These are phyloP conservation scores for Alternaria atra DNA, from an alignment of 2,329 filamentous ascomycete species.

Conservation along the genomic window DNA sequence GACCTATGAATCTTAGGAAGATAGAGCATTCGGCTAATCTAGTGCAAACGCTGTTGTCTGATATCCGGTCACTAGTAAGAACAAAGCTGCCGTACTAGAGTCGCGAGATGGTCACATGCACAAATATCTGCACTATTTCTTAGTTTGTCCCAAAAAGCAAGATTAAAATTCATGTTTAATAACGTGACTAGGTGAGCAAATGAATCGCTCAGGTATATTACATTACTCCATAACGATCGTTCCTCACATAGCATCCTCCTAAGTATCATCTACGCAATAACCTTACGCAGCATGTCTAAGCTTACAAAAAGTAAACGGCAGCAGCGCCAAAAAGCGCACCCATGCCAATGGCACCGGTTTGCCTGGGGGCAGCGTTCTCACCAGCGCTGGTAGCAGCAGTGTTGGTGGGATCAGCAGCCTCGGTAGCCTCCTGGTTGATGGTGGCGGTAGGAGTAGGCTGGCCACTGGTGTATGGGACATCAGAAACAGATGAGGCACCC, in stretches of 20 bases:
- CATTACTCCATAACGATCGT: conserved; percentile 16
- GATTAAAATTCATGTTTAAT: background rate
- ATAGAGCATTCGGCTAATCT: background rate
- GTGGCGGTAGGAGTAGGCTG: conserved; percentile 58
- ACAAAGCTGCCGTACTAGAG: background rate
- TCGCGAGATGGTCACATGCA: background rate
- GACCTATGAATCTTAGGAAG: background rate
- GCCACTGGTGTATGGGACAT: conserved; percentile 65
- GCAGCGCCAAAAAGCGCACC: conserved; percentile 60
- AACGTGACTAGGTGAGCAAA: background rate
- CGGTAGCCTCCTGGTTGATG: conserved; percentile 47
- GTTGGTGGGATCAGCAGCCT: conserved; percentile 26
- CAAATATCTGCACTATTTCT: background rate
- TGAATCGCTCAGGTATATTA: conserved; percentile 8
- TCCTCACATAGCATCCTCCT: background rate
- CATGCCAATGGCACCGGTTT: conserved; percentile 56
- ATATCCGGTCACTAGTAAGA: background rate
- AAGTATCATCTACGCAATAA: background rate
- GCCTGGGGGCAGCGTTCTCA: conserved; percentile 37
- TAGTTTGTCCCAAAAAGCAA: background rate
- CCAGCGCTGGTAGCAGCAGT: conserved; percentile 26
- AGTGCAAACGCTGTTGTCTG: background rate
- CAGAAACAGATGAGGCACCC: conserved; percentile 58
- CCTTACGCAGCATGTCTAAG: background rate
- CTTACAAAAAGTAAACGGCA: conserved; percentile 43